Evolutionary conservation across 1,139 yeast species (phyloP), one percentile per base, ranked within the genome.

Genomic region (Candida labiduridarum): DNA sequence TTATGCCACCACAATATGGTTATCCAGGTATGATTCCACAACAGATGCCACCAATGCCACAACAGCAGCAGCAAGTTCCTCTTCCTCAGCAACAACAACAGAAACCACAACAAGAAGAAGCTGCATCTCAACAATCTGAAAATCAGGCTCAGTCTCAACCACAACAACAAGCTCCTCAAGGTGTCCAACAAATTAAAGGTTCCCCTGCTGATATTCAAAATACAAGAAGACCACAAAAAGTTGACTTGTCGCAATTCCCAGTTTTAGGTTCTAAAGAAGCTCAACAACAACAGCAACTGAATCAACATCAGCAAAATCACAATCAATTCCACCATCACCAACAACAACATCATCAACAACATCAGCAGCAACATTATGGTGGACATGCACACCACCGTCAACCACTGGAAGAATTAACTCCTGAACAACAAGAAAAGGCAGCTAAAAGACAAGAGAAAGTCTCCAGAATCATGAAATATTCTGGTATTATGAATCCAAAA

Each of bases 401-500:
- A 30, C 63, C 57, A 48, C 60, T 59, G 43, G 64, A 80, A 45
- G 69, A 66, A 14, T 65, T 74, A 54, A 71, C 79, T 49, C 79
- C 79, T 7, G 81, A 75, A 54, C 78, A 76, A 56, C 79, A 75
- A 59, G 81, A 76, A 47, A 78, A 84, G 58, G 75, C 85, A 54
- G 79, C 85, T 48, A 78, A 75, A 49, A 87, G 96, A 73, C 91
- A 87, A 58, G 87, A 86, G 53, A 89, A 89, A 66, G 92, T 87
- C 40, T 83, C 87, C 34, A 82, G 88, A 57, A 89, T 90, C 59
- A 80, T 89, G 68, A 85, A 83, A 63, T 89, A 87, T 71, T 88
- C 96, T 27, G 97, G 97, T 53, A 83, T 94, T 57, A 94, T 94
- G 99, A 89, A 92, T 59, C 96, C 96, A 53, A 89, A 92, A 73